Evolutionary conservation across 2,329 filamentous ascomycete genomes (phyloP), one percentile per base, ranked within the genome.

Genomic region (Aspergillus aculeatus): DNA sequence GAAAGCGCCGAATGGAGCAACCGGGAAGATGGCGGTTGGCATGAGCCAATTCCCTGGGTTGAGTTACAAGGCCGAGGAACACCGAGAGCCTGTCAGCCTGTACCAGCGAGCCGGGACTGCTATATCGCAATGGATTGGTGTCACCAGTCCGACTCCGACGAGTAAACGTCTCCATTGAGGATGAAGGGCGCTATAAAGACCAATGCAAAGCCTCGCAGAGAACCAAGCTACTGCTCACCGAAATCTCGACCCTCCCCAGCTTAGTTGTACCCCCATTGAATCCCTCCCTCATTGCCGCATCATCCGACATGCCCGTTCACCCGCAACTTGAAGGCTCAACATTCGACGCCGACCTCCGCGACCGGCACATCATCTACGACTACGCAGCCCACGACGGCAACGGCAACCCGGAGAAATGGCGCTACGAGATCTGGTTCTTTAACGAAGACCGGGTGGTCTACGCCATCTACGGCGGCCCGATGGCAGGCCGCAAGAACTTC

Each of bases 361-460:
- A 86, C 63, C 77, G 80, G 2, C 83, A 86, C 62, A 73, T 86
- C 1, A 76, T 86, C 56, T 86, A 86, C 68, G 83, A 86, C 63
- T 85, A 86, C 63, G 76, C 80, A 47, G 82, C 81, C 0, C 70
- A 80, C 55, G 79, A 82, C 57, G 62, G 62, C 2, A 58, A 79
- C 1, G 81, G 83, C 7, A 81, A 81, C 6, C 79, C 82, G 0
- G 82, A 85, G 54, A 85, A 84, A 68, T 86, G 84, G 84, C 79
- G 82, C 2, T 86, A 86, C 64, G 84, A 86, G 61, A 80, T 86
- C 67, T 86, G 84, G 84, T 85, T 85, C 71, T 83, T 82, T 65
- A 83, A 80, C n/a, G 72, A 80, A 21, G 72, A 78, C 56, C 79
- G 83, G 4, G 79, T 85, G 50, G 80, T 86, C 59, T 86, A 86